Evolutionary conservation across 2,329 filamentous ascomycete species (phyloP), one percentile per base, ranked within the genome.

Genomic region (Calonectria pseudoreteaudii): DNA sequence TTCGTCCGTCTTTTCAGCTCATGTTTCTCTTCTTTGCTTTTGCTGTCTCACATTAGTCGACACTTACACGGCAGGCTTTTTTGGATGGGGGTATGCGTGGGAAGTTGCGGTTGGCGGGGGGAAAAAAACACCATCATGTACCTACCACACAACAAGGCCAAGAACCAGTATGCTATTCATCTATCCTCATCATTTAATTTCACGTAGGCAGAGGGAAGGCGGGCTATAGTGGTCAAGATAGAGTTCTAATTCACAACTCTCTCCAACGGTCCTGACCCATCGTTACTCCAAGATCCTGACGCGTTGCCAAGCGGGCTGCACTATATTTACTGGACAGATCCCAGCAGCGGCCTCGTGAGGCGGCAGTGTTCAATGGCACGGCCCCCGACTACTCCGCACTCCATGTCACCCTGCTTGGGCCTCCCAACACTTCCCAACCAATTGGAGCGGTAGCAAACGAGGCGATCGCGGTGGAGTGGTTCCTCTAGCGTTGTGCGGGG

Each of bases 401-500:
- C 31, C 50, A 28, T 49, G 52, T 20, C 28, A 41, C 53, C 52
- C 16, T 47, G 50, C 53, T 58, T 31, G 38, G 41, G 4, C 66
- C 44, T 41, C 67, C 60, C 53, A 71, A 64, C 62, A 68, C 18
- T 16, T 49, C 67, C 67, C 26, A 56, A 28, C 72, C 72, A 74
- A 74, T 74, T 47, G 49, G 20, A 66, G 56, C 7, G 38, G 9
- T 20, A 47, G 14, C 41, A 68, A 60, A 65, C 69, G 60, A 71
- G 72, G 28, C 50, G 56, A 62, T 66, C 50, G 16, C 7, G 26
- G 68, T 74, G 72, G 72, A 74, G 72, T 68, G 28, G 56, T 47
- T 58, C 9, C 72, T 72, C 68, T 74, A 74, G 72, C 65, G 68
- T 38, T 58, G 65, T 72, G 72, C 72, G 72, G 69, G 72, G 72